These are phyloP conservation scores for Bruguiera gymnorhiza DNA, from an alignment of 345 rosid genomes.

Conservation along the genomic window DNA sequence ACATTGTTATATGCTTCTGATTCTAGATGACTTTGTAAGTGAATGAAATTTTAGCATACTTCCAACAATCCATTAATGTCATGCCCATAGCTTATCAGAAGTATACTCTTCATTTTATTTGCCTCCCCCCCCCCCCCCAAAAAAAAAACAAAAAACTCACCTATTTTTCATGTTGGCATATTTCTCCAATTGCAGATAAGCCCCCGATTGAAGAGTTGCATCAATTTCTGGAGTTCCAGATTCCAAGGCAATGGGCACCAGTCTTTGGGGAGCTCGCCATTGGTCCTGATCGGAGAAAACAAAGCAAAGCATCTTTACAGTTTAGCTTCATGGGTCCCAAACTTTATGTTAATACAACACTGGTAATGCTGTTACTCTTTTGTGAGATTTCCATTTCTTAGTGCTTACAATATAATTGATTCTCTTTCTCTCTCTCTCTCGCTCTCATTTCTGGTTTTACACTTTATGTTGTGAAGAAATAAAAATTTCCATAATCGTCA, in stretches of 20 bases:
- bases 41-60: too few species aligned
- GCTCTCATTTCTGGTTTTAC: not conserved
- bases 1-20: too few species aligned
- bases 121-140: not conserved
- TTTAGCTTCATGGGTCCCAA: constrained; percentile 95
- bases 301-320: constrained; percentile 62
- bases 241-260: constrained; percentile 99
- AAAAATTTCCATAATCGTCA: not conserved
- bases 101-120: not conserved
- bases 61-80: too few species aligned
- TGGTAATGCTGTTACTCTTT: constrained; percentile 40
- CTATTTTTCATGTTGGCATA: not conserved
- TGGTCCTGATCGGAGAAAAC: constrained; percentile 84
- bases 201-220: constrained; percentile 85
- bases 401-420: not conserved
- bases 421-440: too few species aligned
- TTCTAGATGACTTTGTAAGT: too few species aligned
- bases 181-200: constrained; percentile 52
- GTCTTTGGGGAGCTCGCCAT: constrained; percentile 95
- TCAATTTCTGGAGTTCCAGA: constrained; percentile 95
- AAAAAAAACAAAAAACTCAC: not conserved
- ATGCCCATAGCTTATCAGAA: too few species aligned
- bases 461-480: not conserved
- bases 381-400: constrained; percentile 2
- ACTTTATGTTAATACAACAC: constrained; percentile 75